These are phyloP conservation scores for Cyclospora cayetanensis DNA, from an alignment of 169 alveolate species.

Conservation along the genomic window DNA sequence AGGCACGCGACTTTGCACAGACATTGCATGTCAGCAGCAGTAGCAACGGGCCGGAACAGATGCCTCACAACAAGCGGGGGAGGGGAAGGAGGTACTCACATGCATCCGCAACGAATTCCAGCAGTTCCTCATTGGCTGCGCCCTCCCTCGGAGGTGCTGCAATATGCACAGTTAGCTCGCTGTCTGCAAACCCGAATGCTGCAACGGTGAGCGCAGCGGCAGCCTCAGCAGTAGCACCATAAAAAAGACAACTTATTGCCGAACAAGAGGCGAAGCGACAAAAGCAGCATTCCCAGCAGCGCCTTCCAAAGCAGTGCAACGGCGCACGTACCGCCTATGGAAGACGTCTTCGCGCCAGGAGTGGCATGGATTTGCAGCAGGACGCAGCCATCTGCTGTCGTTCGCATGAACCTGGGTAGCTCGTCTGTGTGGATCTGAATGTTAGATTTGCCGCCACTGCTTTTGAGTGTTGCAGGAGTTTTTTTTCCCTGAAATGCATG, in stretches of 20 bases:
- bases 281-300: neutral
- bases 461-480: neutral
- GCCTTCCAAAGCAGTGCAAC: neutral
- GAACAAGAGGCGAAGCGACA: neutral
- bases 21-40: no score
- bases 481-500: neutral
- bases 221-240: neutral
- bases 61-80: neutral
- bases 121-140: neutral
- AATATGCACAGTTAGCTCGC: neutral
- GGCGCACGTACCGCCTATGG: neutral
- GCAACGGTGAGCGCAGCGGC: constrained; percentile 9
- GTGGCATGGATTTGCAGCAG: neutral
- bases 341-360: neutral
- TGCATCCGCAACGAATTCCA: neutral
- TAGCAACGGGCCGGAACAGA: neutral
- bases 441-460: neutral
- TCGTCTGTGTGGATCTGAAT: no score
- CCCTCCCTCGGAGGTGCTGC: neutral
- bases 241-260: neutral
- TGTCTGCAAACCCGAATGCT: constrained; percentile 5
- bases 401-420: neutral
- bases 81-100: neutral
- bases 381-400: neutral
- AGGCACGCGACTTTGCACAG: no score